Base-by-base conservation (phyloP, 345 rosid genomes). In the Rhizophora apiculata region DNA sequence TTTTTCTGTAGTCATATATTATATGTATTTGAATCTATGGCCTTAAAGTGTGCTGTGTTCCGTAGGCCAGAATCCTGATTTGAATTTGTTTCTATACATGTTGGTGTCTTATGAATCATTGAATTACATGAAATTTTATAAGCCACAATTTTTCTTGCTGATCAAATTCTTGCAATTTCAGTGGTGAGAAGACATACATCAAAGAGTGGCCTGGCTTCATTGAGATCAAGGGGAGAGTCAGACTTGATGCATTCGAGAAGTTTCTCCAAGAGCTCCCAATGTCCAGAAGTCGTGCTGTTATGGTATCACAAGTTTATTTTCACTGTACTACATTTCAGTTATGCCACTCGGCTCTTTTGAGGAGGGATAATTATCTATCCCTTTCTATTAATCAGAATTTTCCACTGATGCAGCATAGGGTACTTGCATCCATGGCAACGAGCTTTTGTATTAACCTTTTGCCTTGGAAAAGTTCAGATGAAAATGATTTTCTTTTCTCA, bases 191-290 rank as follows among this genome's bases (percentile, higher is more conserved):
- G 79, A 79, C 89, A 18, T 68, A 79, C 29, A 68, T 81, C 0
- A 80, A 85, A 68, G 91, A 82, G 27, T 96, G 99, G 99, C 83
- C 87, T 32, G 78, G 75, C 58, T 52, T 71, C 59, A 77, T 92
- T 21, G 99, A 95, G 79, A 86, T 95, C 46, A 96, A 92, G 78
- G 99, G 99, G 67, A 87, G 98, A 80, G 99, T 92, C 30, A 82
- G 88, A 78, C 88, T 90, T 34, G 89, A 92, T 71, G 98, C 98
- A 52, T 96, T 96, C 74, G 91, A 87, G 81, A 96, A 88, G 86
- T 96, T 92, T 79, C 92, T 96, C 48, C 92, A 90, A 73, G 90
- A 85, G 83, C 99, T 96, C 67, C 91, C 90, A 7, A 82, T 86
- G 97, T 96, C 99, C 64, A 82, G 96, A 76, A 86, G 83, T 77